Evolutionary conservation across 371 early-diverging fungal genomes (phyloP).

Genomic region (Rhizopus delemar): DNA sequence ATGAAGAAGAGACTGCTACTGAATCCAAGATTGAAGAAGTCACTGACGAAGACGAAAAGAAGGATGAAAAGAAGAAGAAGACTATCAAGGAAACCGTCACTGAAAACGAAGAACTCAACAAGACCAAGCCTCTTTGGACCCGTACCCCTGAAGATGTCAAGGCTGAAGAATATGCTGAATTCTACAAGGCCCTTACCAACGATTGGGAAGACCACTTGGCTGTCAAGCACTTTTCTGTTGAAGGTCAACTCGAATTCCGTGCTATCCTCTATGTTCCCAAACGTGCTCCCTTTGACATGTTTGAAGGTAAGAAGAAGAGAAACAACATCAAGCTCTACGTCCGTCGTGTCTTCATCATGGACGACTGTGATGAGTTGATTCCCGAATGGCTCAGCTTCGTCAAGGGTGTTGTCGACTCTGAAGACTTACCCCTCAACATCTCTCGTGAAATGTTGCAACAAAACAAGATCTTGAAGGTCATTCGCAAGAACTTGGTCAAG

Average conservation of each 20-base stretch:
- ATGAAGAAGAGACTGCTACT: conserved; percentile 61
- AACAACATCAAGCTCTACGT: conserved; percentile 86
- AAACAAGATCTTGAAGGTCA: conserved; percentile 72
- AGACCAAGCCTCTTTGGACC: conserved; percentile 88
- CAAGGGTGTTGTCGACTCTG: conserved; percentile 82
- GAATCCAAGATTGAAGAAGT: conserved; percentile 62
- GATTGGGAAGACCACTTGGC: conserved; percentile 71
- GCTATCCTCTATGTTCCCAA: conserved; percentile 79
- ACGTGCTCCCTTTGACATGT: conserved; percentile 67
- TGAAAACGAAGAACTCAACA: conserved; percentile 61
- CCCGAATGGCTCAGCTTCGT: conserved; percentile 64
- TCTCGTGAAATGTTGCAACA: conserved; percentile 90
- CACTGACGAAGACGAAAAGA: conserved; percentile 73
- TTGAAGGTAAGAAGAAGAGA: conserved; percentile 66
- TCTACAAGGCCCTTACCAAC: conserved; percentile 84
- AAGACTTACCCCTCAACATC: conserved; percentile 88
- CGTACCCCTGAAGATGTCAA: conserved; percentile 73
- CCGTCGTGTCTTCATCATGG: conserved; percentile 87
- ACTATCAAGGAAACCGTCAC: conserved; percentile 64
- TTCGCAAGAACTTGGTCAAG: conserved; percentile 79
- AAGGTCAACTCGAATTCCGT: conserved; percentile 82
- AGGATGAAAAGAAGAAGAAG: conserved; percentile 66
- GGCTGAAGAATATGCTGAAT: conserved; percentile 75
- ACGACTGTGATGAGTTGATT: conserved; percentile 71
- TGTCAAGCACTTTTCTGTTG: conserved; percentile 77